Conservation (phyloP, 2,329 filamentous ascomycete species). For the Nannizziopsis arthrosporioides region DNA sequence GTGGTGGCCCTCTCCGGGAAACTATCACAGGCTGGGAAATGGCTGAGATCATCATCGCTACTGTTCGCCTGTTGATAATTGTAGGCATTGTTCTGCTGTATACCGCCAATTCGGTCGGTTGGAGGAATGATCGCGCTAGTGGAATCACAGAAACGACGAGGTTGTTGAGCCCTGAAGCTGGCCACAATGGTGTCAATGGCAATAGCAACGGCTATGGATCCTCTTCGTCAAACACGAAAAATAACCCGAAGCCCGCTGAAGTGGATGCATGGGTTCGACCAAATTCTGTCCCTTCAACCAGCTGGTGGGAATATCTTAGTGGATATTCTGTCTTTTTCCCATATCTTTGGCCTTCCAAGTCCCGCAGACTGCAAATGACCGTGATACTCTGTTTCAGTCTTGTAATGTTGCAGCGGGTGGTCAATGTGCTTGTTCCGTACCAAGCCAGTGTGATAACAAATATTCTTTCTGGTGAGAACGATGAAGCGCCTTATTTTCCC, state of each 20-base stretch:
- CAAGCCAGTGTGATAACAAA: conserved; percentile 74
- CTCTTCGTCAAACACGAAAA: conserved; percentile 30
- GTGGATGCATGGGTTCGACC: conserved; percentile 76
- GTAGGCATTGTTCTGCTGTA: conserved; percentile 52
- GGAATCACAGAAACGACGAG: conserved; percentile 34
- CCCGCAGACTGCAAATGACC: conserved; percentile 59
- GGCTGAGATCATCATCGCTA: conserved; percentile 43
- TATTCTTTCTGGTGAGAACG: conserved; percentile 50
- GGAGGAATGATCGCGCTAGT: conserved; percentile 22
- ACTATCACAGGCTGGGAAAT: conserved; percentile 35
- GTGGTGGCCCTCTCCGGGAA: conserved; percentile 32
- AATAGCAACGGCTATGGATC: conserved; percentile 44
- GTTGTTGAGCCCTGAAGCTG: conserved; percentile 29
- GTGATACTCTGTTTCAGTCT: conserved; percentile 74
- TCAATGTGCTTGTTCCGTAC: conserved; percentile 76
- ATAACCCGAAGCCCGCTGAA: conserved; percentile 42
- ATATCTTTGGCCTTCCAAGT: conserved; percentile 88
- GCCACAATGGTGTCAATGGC: conserved; percentile 25
- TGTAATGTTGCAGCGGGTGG: conserved; percentile 64
- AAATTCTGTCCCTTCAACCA: conserved; percentile 70
- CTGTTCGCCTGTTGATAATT: conserved; percentile 57
- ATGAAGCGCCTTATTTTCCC: conserved; percentile 46
- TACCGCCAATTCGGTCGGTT: conserved; percentile 37
- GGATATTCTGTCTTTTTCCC: conserved; percentile 92
- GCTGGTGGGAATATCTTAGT: conserved; percentile 90